Evolutionary conservation across 768 basidiomycete genomes (phyloP), one percentile per base, ranked within the genome.

Genomic region (Lactifluus pinguis): DNA sequence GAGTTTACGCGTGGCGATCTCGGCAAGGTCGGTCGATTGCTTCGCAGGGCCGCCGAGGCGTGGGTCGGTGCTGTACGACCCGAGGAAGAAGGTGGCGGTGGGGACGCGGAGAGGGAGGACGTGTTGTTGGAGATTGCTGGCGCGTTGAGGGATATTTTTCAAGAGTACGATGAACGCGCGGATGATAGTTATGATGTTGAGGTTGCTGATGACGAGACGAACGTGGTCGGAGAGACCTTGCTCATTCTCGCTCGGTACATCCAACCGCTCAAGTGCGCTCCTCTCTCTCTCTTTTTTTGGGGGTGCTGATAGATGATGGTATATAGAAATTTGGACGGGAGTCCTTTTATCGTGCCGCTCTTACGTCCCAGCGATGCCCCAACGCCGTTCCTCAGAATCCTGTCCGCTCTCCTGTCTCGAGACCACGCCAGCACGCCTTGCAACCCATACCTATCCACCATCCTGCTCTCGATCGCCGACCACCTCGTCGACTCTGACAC

Each of bases 401-500:
- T 91, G 41, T 80, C 84, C 0, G 78, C 78, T 32, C 75, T 90
- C 11, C 77, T 92, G 19, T 78, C 83, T 6, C 79, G 83, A 44
- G 85, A 87, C 57, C 81, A 84, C 17, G 55, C 56, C 67, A 73
- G 78, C 2, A 77, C 78, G 4, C 77, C 80, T 19, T 75, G 87
- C 61, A 79, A 77, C 49, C 85, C 86, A 8, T 77, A 80, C 11
- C 75, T 91, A 6, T 83, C 86, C 3, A 76, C 76, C 21, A 84
- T 82, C 34, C 78, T 90, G 21, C 76, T 90, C 50, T 78, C 78
- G 44, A 78, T 90, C 55, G 79, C 85, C 25, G 79, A 82, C n/a
- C 82, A 90, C 68, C 75, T 92, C 29, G 78, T 83, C 3, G 89
- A 92, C 64, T 67, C 69, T 15, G 85, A 89, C 68, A 86, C 86